Conservation (phyloP, 2,329 filamentous ascomycete species). For the Knoxdaviesia capensis region DNA sequence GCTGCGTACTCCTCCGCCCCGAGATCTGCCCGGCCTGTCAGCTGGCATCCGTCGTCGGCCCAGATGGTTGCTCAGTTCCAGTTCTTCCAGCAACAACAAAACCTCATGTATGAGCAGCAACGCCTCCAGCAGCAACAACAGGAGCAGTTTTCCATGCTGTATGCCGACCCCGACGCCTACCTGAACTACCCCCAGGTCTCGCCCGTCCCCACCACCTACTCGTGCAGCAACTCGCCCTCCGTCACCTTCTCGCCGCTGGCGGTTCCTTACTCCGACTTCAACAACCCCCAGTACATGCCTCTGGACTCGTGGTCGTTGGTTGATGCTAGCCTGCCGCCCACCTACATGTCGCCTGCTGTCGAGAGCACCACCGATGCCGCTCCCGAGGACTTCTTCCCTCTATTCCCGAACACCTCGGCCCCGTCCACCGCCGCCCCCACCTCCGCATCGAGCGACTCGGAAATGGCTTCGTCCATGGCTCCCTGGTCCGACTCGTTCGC, state of each 20-base stretch:
- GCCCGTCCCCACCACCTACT: constrained; percentile 33
- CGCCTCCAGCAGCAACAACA: constrained; percentile 12
- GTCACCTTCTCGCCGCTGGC: constrained; percentile 31
- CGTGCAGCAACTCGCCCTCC: constrained; percentile 33
- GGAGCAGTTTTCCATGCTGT: constrained; percentile 9
- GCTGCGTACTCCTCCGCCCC: not conserved
- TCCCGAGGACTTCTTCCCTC: constrained; percentile 13
- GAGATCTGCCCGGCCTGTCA: constrained; percentile 38
- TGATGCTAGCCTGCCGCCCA: constrained; percentile 4
- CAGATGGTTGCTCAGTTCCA: constrained; percentile 13
- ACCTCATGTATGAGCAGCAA: constrained; percentile 16
- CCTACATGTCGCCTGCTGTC: constrained; percentile 4
- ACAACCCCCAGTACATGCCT: constrained; percentile 18
- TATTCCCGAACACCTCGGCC: constrained; percentile 4
- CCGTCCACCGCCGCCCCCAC: constrained; percentile 1
- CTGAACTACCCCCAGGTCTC: constrained; percentile 22
- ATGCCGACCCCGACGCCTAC: constrained; percentile 21
- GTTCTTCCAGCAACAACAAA: constrained; percentile 12
- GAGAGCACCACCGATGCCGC: constrained; percentile 8
- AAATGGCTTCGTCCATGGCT: not conserved
- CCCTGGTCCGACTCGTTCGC: constrained; percentile 23
- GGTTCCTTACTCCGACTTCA: constrained; percentile 20
- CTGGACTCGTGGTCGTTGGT: constrained; percentile 16
- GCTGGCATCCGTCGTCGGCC: constrained; percentile 50
- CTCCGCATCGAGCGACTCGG: not conserved